Evolutionary conservation across 108 stramenopile genomes (phyloP), one percentile per base, ranked within the genome.

Genomic region (Cyclotella baltica): DNA sequence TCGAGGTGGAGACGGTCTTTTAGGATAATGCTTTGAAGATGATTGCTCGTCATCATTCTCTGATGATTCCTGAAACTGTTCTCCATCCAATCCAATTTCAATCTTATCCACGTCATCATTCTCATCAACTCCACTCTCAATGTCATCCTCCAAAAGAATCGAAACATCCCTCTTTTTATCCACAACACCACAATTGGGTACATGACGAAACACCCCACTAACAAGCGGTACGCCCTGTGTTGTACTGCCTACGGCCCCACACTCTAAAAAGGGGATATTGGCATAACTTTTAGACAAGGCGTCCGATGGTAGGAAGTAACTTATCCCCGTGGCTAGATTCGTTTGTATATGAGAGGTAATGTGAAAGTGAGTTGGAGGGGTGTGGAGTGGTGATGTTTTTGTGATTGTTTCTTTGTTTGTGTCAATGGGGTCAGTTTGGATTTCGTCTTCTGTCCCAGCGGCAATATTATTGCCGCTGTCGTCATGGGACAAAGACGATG

Each of bases 221-320:
- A 76, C 69, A 23, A 76, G 69, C 3, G 75, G 75, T 0, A 81
- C 34, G 22, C 38, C 58, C 35, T 65, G 70, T 6, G 81, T 77
- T 15, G 81, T 81, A 5, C 62, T 56, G 25, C 81, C 81, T 16
- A 71, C 34, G 13, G 81, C 81, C n/a, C 76, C 76, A 43, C 81
- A 81, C 37, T 81, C 81, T 75, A 81, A 67, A 58, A 81, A 81
- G 23, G 76, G 81, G 5, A 81, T 37, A 33, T 81, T 68, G 16
- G 81, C 70, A 35, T 71, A 72, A 15, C 59, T 61, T 4, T 61
- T 33, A 0, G 75, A 62, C 30, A 50, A 37, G 33, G 30, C 15
- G 22, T 72, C 47, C 18, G 34, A 19, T 9, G 81, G 81, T 4
- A 76, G 52, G 47, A 81, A 81, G 46, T 81, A 81, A 28, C 68